These are phyloP conservation scores for Solanum lycopersicoides DNA, from an alignment of 257 asterid genomes.

Conservation along the genomic window DNA sequence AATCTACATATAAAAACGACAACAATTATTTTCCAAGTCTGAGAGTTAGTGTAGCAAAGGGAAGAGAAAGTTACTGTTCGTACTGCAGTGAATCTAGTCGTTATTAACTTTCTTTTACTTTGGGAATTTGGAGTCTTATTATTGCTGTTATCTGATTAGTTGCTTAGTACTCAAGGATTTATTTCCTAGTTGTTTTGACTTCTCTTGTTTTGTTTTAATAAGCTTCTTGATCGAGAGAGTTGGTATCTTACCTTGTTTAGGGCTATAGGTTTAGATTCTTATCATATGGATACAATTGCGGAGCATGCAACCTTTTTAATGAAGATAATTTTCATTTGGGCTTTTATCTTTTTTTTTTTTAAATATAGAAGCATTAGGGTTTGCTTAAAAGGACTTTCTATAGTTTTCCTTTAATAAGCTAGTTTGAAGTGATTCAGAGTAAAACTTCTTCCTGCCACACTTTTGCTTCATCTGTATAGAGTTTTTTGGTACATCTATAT, in stretches of 20 bases:
- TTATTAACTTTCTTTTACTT: not conserved
- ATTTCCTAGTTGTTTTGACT: not conserved
- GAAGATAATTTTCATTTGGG: not conserved
- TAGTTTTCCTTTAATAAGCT: not conserved
- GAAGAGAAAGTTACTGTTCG: not conserved
- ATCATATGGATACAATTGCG: not conserved
- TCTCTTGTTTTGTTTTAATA: not conserved
- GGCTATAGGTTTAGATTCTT: not conserved
- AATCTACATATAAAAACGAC: not conserved
- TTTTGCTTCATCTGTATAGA: not conserved
- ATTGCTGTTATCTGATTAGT: not conserved
- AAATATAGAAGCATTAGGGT: not conserved
- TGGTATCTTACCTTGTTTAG: too few relatives aligned
- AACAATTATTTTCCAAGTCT: not conserved
- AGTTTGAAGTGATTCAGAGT: not conserved
- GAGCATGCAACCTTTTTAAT: not conserved
- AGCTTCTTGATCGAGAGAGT: not conserved
- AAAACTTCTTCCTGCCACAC: not conserved
- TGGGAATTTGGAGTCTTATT: not conserved
- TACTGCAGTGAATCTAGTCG: not conserved
- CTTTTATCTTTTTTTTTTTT: not conserved
- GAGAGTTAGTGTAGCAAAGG: not conserved
- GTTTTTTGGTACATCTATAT: not conserved
- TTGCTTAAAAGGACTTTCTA: not conserved
- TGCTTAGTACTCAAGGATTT: not conserved